Evolutionary conservation across 768 basidiomycete genomes (phyloP).

Genomic region (Lactifluus rugatus): DNA sequence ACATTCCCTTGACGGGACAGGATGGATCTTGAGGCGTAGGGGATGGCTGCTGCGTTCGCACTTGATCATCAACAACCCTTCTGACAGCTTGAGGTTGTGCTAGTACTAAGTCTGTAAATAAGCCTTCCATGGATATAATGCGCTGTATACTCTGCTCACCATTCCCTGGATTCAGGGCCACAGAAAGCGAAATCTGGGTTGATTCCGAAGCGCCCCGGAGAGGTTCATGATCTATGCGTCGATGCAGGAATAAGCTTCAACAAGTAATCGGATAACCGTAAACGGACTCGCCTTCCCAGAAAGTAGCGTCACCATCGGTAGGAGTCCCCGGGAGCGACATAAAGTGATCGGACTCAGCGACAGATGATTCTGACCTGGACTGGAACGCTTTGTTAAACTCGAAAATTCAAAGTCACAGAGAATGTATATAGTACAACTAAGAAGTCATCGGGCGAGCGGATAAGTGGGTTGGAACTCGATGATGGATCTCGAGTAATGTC

Average conservation of each 20-base stretch:
- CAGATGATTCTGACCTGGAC: background rate
- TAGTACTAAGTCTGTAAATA: background rate
- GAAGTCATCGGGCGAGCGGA: background rate
- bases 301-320: background rate
- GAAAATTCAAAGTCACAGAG: background rate
- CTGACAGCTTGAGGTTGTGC: background rate
- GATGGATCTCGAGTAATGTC: background rate
- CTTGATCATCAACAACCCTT: background rate
- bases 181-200: background rate
- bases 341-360: constrained; percentile 5
- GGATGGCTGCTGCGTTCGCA: background rate
- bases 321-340: constrained; percentile 9
- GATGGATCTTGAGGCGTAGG: constrained; percentile 1
- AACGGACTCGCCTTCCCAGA: background rate
- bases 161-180: background rate
- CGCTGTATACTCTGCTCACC: background rate
- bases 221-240: background rate
- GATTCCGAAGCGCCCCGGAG: background rate
- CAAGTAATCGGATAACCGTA: background rate
- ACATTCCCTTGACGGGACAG: constrained; percentile 34
- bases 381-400: background rate
- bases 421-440: background rate
- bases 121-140: background rate
- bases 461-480: background rate
- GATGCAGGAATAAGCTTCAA: background rate